Conservation (phyloP, 2,329 filamentous ascomycete species). For the Epichloe sibirici region DNA sequence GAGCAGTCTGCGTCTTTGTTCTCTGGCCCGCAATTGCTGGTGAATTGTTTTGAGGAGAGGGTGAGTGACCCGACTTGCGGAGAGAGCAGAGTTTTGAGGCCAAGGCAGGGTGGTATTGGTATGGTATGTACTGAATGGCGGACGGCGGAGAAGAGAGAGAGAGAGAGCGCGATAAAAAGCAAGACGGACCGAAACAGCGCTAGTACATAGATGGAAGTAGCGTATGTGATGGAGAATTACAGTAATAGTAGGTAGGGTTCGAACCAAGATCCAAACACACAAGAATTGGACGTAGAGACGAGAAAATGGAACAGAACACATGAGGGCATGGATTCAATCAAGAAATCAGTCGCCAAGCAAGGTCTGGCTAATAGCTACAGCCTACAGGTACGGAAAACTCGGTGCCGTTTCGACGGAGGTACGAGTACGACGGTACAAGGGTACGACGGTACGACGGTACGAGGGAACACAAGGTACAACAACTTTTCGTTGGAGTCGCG, state of each 20-base stretch:
- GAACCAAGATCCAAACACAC: too few relatives aligned
- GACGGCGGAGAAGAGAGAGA: neutral
- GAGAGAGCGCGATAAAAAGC: neutral
- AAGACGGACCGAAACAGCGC: neutral
- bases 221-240: neutral
- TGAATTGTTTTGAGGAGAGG: neutral
- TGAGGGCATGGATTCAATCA: too few relatives aligned
- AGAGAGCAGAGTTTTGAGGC: constrained; percentile 6
- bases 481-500: neutral
- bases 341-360: too few relatives aligned
- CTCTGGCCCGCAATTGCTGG: neutral
- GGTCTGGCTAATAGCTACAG: too few relatives aligned
- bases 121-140: constrained; percentile 3
- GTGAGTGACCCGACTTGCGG: neutral
- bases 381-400: too few relatives aligned
- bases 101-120: neutral
- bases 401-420: too few relatives aligned
- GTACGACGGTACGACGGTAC: too few relatives aligned
- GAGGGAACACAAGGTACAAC: neutral
- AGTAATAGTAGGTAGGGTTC: too few relatives aligned
- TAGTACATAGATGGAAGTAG: neutral
- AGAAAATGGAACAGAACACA: neutral
- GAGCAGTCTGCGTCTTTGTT: neutral
- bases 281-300: neutral
- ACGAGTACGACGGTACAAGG: too few relatives aligned